Conservation (phyloP, 345 rosid species). For the Laguncularia racemosa region DNA sequence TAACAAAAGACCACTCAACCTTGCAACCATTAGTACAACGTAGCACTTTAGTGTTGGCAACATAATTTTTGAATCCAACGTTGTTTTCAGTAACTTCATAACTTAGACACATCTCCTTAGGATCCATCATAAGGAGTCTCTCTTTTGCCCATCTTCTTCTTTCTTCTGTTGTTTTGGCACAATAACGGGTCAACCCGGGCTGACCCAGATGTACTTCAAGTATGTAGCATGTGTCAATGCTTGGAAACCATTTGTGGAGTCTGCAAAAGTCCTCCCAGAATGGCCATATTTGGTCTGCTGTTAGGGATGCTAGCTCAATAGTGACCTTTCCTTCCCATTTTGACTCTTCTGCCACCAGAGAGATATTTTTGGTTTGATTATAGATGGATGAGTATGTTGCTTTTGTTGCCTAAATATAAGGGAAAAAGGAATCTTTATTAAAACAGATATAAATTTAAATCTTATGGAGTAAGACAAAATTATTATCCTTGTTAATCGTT, state of each 20-base stretch:
- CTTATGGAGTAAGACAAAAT: too few species aligned
- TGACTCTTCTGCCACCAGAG: not conserved
- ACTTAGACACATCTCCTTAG: constrained; percentile 31
- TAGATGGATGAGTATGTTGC: too few species aligned
- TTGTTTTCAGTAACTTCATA: constrained; percentile 56
- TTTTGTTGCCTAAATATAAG: too few species aligned
- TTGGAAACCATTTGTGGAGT: constrained; percentile 41
- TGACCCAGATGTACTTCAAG: constrained; percentile 41
- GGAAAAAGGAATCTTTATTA: too few species aligned
- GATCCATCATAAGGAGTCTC: constrained; percentile 41
- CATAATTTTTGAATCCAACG: constrained; percentile 38
- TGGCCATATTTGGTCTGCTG: constrained; percentile 50
- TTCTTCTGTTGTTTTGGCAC: constrained; percentile 16
- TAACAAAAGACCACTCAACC: constrained; percentile 59
- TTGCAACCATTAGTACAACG: constrained; percentile 21
- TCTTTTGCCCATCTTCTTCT: constrained; percentile 48
- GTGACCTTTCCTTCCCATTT: constrained; percentile 53
- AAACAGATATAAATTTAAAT: too few species aligned
- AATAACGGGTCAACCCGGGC: constrained; percentile 52
- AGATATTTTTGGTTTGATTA: not conserved
- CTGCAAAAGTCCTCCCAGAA: constrained; percentile 54
- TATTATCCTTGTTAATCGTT: too few species aligned
- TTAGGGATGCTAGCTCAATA: constrained; percentile 26
- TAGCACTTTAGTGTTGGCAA: constrained; percentile 33
- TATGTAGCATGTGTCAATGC: constrained; percentile 31